Evolutionary conservation across 345 rosid species (phyloP).

Genomic region (Diplotaxis tenuifolia): DNA sequence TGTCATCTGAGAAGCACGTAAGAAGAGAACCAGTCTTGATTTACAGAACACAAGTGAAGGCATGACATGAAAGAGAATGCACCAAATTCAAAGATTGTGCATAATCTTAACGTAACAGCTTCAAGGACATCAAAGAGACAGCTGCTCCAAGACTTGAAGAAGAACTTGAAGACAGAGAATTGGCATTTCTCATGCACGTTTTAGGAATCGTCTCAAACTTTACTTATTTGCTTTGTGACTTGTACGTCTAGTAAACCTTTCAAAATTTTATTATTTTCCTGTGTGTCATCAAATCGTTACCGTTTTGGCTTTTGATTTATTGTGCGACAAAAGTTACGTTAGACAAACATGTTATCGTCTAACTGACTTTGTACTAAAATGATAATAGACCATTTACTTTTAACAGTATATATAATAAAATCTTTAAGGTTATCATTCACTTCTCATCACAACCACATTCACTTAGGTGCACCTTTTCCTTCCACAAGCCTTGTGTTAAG

Average conservation of each 20-base stretch:
- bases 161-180: conserved; percentile 2
- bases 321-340: too few species aligned
- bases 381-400: too few species aligned
- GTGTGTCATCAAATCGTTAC: not conserved
- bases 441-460: too few species aligned
- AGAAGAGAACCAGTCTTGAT: conserved; percentile 8
- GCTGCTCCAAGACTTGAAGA: conserved; percentile 26
- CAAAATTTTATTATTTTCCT: not conserved
- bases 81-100: conserved; percentile 19
- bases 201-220: not conserved
- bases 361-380: too few species aligned
- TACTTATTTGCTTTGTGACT: not conserved
- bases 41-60: conserved; percentile 11
- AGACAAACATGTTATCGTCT: too few species aligned
- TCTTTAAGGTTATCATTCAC: too few species aligned
- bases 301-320: too few species aligned
- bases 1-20: not conserved
- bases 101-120: conserved; percentile 28
- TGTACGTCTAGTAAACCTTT: not conserved
- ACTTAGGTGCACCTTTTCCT: too few species aligned
- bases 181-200: conserved; percentile 29
- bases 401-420: too few species aligned
- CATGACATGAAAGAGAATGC: conserved; percentile 37
- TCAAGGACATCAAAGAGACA: conserved; percentile 29
- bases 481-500: too few species aligned